These are phyloP conservation scores for Populus simonii DNA, from an alignment of 345 rosid species.

Conservation along the genomic window DNA sequence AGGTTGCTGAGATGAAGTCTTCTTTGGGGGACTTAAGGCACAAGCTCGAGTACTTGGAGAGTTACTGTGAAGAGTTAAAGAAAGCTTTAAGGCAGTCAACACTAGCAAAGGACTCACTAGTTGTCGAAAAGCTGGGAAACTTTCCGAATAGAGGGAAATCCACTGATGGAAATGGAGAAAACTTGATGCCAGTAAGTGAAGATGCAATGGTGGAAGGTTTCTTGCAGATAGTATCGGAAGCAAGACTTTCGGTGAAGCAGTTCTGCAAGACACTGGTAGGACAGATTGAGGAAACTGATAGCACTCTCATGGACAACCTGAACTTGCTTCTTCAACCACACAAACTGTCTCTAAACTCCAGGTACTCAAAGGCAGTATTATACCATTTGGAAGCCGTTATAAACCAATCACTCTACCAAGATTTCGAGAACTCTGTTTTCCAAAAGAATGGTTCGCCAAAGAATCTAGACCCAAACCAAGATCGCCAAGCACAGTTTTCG, in stretches of 20 bases:
- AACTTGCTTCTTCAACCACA: constrained; percentile 63
- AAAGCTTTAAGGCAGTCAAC: constrained; percentile 70
- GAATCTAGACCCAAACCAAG: constrained; percentile 68
- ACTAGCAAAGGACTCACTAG: constrained; percentile 30
- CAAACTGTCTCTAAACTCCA: constrained; percentile 57
- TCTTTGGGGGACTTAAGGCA: constrained; percentile 65
- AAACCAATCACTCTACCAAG: constrained; percentile 81
- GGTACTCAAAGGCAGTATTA: constrained; percentile 62
- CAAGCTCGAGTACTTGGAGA: constrained; percentile 81
- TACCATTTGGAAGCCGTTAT: constrained; percentile 78
- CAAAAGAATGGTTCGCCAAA: constrained; percentile 76
- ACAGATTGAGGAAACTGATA: constrained; percentile 72
- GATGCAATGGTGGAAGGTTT: constrained; percentile 92
- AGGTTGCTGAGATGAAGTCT: constrained; percentile 75
- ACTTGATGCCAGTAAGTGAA: constrained; percentile 68
- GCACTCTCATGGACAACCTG: constrained; percentile 46
- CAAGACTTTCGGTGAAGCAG: constrained; percentile 88
- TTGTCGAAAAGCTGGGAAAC: constrained; percentile 30
- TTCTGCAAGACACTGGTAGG: constrained; percentile 71
- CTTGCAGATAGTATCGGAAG: constrained; percentile 88
- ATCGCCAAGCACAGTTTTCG: constrained; percentile 68
- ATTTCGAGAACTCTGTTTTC: constrained; percentile 79
- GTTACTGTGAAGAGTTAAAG: constrained; percentile 77
- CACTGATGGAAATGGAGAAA: constrained; percentile 33
- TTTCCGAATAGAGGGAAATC: constrained; percentile 39